phyloP scores from a whole-genome alignment of 345 rosid species.

The Brassica nigra region DNA sequence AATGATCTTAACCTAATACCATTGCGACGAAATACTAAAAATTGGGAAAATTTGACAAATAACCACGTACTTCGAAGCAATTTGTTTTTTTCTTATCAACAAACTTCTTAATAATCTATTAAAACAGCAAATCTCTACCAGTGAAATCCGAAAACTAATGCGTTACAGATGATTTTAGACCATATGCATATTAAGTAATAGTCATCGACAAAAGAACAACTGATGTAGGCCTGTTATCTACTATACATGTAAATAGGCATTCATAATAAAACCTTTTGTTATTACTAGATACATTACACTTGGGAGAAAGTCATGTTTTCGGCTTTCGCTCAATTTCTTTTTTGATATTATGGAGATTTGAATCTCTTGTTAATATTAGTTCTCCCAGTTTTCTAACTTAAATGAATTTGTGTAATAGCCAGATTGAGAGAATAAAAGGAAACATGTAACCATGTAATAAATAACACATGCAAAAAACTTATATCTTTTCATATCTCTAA shows the following conservation, averaged over 20 bases:
- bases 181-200: background rate
- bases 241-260: background rate
- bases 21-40: constrained; percentile 2
- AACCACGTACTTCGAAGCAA: background rate
- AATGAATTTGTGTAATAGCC: too few relatives aligned
- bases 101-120: background rate
- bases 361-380: too few relatives aligned
- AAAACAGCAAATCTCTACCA: background rate
- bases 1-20: constrained; percentile 31
- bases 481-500: background rate
- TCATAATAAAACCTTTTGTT: background rate
- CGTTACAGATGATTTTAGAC: constrained; percentile 1
- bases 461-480: too few relatives aligned
- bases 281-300: background rate
- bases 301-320: background rate
- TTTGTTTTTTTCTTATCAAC: constrained; percentile 2
- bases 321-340: background rate
- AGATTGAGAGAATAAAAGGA: too few relatives aligned
- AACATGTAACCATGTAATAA: too few relatives aligned
- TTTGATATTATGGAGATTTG: background rate
- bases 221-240: background rate
- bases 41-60: background rate
- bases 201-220: background rate
- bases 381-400: too few relatives aligned
- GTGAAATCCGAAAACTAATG: background rate